Conservation (phyloP, 805 yeast species). For the Pichia scutulata region DNA sequence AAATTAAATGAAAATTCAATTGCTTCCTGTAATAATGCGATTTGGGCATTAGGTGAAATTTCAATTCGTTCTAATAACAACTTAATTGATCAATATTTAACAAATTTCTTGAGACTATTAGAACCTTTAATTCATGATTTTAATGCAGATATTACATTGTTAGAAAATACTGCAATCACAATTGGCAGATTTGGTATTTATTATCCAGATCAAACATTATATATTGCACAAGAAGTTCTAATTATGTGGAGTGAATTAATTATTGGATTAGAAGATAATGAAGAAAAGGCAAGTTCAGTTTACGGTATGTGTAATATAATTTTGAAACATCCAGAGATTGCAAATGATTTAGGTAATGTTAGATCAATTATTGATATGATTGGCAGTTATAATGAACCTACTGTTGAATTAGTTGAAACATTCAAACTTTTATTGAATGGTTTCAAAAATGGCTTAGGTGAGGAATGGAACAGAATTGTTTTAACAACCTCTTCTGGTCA, state of each 20-base stretch:
- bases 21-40: slow-evolving; percentile 79
- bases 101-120: slow-evolving; percentile 46
- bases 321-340: slow-evolving; percentile 54
- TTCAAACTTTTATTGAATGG: slow-evolving; percentile 40
- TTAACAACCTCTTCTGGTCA: neutral
- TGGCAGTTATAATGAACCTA: slow-evolving; percentile 46
- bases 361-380: slow-evolving; percentile 52
- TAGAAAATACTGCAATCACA: slow-evolving; percentile 86
- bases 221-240: slow-evolving; percentile 22
- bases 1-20: slow-evolving; percentile 36
- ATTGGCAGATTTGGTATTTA: slow-evolving; percentile 76
- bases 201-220: slow-evolving; percentile 38
- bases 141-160: slow-evolving; percentile 52
- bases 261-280: slow-evolving; percentile 62
- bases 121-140: slow-evolving; percentile 51
- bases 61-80: slow-evolving; percentile 47
- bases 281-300: slow-evolving; percentile 83
- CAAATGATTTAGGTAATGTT: slow-evolving; percentile 39
- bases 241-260: slow-evolving; percentile 72
- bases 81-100: slow-evolving; percentile 44
- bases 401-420: slow-evolving; percentile 34
- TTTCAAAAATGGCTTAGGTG: slow-evolving; percentile 42
- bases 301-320: slow-evolving; percentile 74
- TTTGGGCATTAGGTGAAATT: slow-evolving; percentile 91
- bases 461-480: slow-evolving; percentile 17